phyloP scores from a whole-genome alignment of 768 basidiomycete genomes.

The Leccinum broughii region DNA sequence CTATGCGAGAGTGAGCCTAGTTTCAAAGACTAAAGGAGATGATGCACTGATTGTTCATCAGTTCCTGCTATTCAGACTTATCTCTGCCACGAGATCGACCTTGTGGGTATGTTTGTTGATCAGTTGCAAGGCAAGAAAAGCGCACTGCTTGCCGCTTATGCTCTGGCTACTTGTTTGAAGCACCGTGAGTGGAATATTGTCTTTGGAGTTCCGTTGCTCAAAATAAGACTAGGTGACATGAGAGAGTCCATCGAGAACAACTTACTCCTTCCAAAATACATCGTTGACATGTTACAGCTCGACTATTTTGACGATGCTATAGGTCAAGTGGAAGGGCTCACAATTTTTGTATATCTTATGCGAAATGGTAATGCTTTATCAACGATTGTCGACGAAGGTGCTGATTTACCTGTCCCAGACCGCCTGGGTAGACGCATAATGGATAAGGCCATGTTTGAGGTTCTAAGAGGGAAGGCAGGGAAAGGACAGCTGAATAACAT shows the following conservation, averaged over 20 bases:
- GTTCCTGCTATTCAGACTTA: conserved; percentile 3
- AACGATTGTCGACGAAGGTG: neutral
- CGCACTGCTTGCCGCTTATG: conserved; percentile 24
- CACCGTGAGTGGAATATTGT: conserved; percentile 8
- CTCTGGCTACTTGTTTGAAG: conserved; percentile 17
- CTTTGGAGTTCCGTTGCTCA: neutral
- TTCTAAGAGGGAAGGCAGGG: conserved; percentile 13
- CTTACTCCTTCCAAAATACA: conserved; percentile 5
- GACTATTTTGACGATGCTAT: conserved; percentile 29
- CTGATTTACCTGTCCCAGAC: conserved; percentile 7
- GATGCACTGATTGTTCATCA: conserved; percentile 8
- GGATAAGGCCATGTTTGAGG: conserved; percentile 10
- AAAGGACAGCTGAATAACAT: conserved; percentile 10
- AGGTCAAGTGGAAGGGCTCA: conserved; percentile 25
- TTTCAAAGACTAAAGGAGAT: neutral
- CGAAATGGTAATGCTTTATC: conserved; percentile 12
- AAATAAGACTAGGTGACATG: conserved; percentile 14
- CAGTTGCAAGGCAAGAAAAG: conserved; percentile 19
- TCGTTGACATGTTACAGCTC: conserved; percentile 19
- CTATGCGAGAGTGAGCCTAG: conserved; percentile 19
- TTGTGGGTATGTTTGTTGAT: conserved; percentile 13
- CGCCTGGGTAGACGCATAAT: conserved; percentile 13
- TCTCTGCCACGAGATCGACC: conserved; percentile 4
- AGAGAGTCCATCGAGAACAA: conserved; percentile 4
- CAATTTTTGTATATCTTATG: conserved; percentile 25